Conservation (phyloP, 2,329 filamentous ascomycete genomes). For the Colletotrichum tropicale region DNA sequence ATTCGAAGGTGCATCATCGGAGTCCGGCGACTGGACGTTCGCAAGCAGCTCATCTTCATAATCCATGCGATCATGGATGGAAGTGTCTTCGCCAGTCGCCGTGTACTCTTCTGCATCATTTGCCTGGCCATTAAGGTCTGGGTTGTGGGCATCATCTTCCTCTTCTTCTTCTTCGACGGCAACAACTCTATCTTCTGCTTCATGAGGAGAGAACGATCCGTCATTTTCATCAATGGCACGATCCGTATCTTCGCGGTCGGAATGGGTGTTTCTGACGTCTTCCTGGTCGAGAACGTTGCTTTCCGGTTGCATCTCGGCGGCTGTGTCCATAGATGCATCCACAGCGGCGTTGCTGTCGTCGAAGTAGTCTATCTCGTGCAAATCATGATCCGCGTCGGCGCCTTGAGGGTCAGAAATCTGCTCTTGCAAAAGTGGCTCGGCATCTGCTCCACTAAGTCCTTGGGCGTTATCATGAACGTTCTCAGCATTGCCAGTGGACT, state of each 20-base stretch:
- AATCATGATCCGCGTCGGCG: conserved; percentile 13
- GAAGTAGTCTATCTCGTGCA: conserved; percentile 35
- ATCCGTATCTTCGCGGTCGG: not conserved
- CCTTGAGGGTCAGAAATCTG: not conserved
- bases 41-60: conserved; percentile 11
- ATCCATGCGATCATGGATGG: conserved; percentile 1
- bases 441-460: not conserved
- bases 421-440: conserved; percentile 5
- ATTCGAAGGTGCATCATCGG: conserved; percentile 4
- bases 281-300: not conserved
- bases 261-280: not conserved
- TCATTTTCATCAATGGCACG: not conserved
- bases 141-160: not conserved
- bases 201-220: not conserved
- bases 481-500: conserved; percentile 20
- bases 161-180: not conserved
- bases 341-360: conserved; percentile 39
- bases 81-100: not conserved
- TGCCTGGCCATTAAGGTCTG: not conserved
- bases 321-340: conserved; percentile 1
- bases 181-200: not conserved
- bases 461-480: not conserved
- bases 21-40: conserved; percentile 8
- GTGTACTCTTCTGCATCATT: conserved; percentile 14
- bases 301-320: not conserved